Evolutionary conservation across 768 basidiomycete genomes (phyloP), one percentile per base, ranked within the genome.

Genomic region (Xanthoconium stramineum): DNA sequence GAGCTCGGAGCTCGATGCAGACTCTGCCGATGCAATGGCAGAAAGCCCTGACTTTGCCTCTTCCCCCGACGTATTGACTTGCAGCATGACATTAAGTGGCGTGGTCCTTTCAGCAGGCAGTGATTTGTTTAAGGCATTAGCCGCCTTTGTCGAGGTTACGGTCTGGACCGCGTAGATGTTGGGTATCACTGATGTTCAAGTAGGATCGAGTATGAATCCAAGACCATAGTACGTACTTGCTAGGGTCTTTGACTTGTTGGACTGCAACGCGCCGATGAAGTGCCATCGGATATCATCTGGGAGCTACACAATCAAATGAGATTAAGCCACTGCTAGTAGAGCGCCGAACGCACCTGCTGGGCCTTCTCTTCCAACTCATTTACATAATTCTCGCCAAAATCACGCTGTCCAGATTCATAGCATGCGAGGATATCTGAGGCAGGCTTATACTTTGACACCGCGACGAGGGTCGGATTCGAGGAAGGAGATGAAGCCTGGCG

Each of bases 381-480:
- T 12, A 94, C 93, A 66, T 98, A 98, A 70, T 99, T 99, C 76
- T 99, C 97, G 8, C 97, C 97, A 67, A 98, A 99, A 70, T 96
- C 92, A 3, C 86, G 76, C 60, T 97, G 91, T 0, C 89, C 92
- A 14, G 79, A 77, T 48, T 89, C 80, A 67, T 90, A 91, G 61
- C 93, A 90, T 11, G 88, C 88, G 29, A 85, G 76, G 57, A 98
- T 85, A 71, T 98, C 96, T 10, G 85, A 83, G 5, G 88, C 82
- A 6, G 96, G 91, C 69, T 98, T 98, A 67, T 87, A 83, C 73
- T 98, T 98, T 12, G 94, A 96, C 6, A 98, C 94, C 4, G 95
- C 92, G 17, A 98, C 87, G 13, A 98, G 73, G 5, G 77, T 77
- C n/a, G 62, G 50, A 13, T 53, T 50, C 37, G 67, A 62, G 45